A percentile compares a stretch with the other conserved stretches of the same genome.
These are phyloP conservation scores for Artemisia tridentata DNA, from an alignment of 129 eudicot species.

Conservation along the genomic window DNA sequence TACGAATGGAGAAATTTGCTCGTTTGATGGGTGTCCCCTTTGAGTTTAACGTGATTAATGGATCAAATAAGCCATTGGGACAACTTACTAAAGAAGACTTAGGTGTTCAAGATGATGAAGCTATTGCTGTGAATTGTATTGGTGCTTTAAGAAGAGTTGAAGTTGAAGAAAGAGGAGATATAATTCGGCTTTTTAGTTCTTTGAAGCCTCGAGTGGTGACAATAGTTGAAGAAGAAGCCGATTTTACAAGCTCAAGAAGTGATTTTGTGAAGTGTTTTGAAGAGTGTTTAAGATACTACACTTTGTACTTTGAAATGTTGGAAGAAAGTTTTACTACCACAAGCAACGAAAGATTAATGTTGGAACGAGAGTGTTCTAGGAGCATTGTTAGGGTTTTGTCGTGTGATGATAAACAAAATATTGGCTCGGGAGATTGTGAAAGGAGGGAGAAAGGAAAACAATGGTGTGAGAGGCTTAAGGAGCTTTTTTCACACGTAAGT, in stretches of 20 bases:
- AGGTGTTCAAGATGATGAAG: conserved; percentile 65
- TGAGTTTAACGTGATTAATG: conserved; percentile 54
- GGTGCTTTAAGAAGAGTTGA: conserved; percentile 58
- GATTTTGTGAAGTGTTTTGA: conserved; percentile 74
- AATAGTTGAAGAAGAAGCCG: conserved; percentile 82
- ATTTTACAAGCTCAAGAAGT: conserved; percentile 50
- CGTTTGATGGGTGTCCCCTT: conserved; percentile 95
- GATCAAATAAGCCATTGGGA: conserved; percentile 37
- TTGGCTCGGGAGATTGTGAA: conserved; percentile 51
- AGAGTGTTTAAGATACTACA: conserved; percentile 76
- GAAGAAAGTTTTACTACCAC: conserved; percentile 74
- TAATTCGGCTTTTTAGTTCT: conserved; percentile 45
- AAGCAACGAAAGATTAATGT: conserved; percentile 67
- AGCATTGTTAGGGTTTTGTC: conserved; percentile 68
- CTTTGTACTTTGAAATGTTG: conserved; percentile 75
- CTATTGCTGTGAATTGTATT: conserved; percentile 65
- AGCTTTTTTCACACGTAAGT: conserved; percentile 33
- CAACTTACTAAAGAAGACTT: conserved; percentile 54
- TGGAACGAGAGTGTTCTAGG: conserved; percentile 68
- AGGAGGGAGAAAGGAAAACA: conserved; percentile 67
- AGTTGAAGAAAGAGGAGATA: conserved; percentile 43
- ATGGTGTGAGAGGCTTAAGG: conserved; percentile 67
- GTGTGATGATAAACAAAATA: conserved; percentile 42
- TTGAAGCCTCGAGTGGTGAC: conserved; percentile 72
- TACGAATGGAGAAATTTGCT: conserved; percentile 86